phyloP scores from a whole-genome alignment of 1,139 yeast species.

The Zygosaccharomyces pseudobailii region DNA sequence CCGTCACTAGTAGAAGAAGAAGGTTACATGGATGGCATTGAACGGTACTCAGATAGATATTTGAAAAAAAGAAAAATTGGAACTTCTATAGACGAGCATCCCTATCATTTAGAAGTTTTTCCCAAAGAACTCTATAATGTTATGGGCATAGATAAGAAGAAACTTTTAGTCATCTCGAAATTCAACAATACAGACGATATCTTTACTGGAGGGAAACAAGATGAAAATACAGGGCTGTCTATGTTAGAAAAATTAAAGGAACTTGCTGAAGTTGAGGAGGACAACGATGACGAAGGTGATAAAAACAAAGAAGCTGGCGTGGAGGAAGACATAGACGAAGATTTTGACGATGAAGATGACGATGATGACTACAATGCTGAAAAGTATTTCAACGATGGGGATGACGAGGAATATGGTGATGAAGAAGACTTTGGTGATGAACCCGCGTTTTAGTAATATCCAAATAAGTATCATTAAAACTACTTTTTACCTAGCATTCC shows the following conservation, averaged over 20 bases:
- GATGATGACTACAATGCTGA: slow-evolving; percentile 79
- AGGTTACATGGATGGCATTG: slow-evolving; percentile 54
- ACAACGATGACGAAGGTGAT: slow-evolving; percentile 49
- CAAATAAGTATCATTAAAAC: not conserved
- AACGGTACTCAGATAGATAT: slow-evolving; percentile 70
- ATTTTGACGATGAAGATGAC: slow-evolving; percentile 71
- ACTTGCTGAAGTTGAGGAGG: slow-evolving; percentile 57
- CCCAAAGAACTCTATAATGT: slow-evolving; percentile 76
- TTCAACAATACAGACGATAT: slow-evolving; percentile 45
- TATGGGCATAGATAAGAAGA: slow-evolving; percentile 62
- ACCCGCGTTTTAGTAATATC: slow-evolving; percentile 56
- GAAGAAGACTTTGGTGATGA: slow-evolving; percentile 54
- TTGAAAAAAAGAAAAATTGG: slow-evolving; percentile 72
- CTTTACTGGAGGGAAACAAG: slow-evolving; percentile 33
- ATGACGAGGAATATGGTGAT: slow-evolving; percentile 46
- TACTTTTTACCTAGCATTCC: not conserved
- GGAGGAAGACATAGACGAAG: slow-evolving; percentile 37
- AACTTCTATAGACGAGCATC: slow-evolving; percentile 76
- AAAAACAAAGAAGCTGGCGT: slow-evolving; percentile 47
- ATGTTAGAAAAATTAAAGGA: slow-evolving; percentile 57
- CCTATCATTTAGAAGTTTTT: slow-evolving; percentile 64
- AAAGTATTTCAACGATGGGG: slow-evolving; percentile 60
- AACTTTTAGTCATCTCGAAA: slow-evolving; percentile 48
- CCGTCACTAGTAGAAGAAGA: slow-evolving; percentile 33
- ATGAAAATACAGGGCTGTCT: slow-evolving; percentile 39